Conservation (phyloP, 2,329 filamentous ascomycete species). For the Colletotrichum liriopes region DNA sequence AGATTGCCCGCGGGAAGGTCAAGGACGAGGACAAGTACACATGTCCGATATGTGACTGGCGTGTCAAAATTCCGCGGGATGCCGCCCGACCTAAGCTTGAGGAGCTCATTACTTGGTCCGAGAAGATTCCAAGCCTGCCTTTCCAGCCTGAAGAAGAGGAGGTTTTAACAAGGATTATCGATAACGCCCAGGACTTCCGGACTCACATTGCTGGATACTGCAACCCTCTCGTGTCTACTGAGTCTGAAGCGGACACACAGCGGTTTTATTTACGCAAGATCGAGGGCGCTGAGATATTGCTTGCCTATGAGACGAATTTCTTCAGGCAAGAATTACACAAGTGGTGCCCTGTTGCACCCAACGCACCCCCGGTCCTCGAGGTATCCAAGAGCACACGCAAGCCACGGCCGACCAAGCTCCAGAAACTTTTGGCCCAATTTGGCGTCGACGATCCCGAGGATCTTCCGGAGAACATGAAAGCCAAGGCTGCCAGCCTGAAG, state of each 20-base stretch:
- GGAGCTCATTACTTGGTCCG: conserved; percentile 86
- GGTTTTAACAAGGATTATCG: conserved; percentile 86
- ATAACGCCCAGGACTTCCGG: conserved; percentile 87
- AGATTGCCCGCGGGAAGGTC: conserved; percentile 96
- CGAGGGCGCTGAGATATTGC: conserved; percentile 93
- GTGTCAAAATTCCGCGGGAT: conserved; percentile 96
- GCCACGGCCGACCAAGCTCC: conserved; percentile 94
- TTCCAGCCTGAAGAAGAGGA: conserved; percentile 98
- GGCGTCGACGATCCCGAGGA: conserved; percentile 93
- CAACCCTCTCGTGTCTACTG: conserved; percentile 84
- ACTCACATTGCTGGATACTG: conserved; percentile 86
- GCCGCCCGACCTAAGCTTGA: conserved; percentile 96
- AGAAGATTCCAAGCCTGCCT: conserved; percentile 84
- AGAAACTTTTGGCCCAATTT: conserved; percentile 92
- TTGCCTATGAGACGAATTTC: conserved; percentile 96
- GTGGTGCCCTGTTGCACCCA: conserved; percentile 90
- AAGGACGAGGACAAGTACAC: conserved; percentile 99
- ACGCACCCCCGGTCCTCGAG: conserved; percentile 88
- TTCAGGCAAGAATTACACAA: conserved; percentile 96
- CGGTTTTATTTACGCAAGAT: conserved; percentile 98
- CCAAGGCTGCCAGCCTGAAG: conserved; percentile 82
- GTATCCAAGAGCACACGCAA: conserved; percentile 94
- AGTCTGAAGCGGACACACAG: conserved; percentile 89
- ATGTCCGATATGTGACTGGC: conserved; percentile 97
- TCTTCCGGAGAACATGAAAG: conserved; percentile 84